Evolutionary conservation across 2,329 filamentous ascomycete species (phyloP).

Genomic region (Colletotrichum filicis): DNA sequence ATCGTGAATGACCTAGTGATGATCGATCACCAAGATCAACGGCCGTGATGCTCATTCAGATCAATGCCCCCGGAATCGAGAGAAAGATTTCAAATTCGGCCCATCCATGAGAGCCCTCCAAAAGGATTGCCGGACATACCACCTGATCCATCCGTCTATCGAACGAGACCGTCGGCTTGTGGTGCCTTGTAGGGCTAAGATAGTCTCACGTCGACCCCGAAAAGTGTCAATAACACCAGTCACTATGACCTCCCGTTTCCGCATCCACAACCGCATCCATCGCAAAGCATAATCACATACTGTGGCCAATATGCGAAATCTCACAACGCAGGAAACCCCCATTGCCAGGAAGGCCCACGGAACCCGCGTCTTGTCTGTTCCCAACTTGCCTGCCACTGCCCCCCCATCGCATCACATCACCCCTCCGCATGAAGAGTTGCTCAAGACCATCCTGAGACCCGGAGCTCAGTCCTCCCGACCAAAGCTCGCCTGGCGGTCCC

Average conservation of each 20-base stretch:
- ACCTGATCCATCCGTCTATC: not conserved
- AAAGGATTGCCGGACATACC: not conserved
- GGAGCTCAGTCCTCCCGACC: constrained; percentile 27
- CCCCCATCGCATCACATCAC: not conserved
- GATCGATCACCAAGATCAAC: not conserved
- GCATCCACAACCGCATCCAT: not conserved
- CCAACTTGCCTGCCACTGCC: not conserved
- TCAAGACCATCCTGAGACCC: constrained; percentile 33
- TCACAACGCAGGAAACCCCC: not conserved
- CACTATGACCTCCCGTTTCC: not conserved
- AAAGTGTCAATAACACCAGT: not conserved
- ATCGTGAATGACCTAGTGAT: not conserved
- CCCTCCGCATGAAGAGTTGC: not conserved
- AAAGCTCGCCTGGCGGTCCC: not conserved
- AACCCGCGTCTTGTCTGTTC: not conserved
- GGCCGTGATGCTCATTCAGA: not conserved
- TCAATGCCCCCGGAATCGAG: not conserved
- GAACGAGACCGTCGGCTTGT: not conserved
- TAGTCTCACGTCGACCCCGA: not conserved
- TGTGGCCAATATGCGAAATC: not conserved
- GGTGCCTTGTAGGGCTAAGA: not conserved
- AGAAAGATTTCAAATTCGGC: not conserved
- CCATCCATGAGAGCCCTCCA: too few relatives aligned
- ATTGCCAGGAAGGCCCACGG: not conserved
- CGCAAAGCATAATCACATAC: not conserved